Evolutionary conservation across 257 asterid species (phyloP).

Genomic region (Solanum corneliomulleri): DNA sequence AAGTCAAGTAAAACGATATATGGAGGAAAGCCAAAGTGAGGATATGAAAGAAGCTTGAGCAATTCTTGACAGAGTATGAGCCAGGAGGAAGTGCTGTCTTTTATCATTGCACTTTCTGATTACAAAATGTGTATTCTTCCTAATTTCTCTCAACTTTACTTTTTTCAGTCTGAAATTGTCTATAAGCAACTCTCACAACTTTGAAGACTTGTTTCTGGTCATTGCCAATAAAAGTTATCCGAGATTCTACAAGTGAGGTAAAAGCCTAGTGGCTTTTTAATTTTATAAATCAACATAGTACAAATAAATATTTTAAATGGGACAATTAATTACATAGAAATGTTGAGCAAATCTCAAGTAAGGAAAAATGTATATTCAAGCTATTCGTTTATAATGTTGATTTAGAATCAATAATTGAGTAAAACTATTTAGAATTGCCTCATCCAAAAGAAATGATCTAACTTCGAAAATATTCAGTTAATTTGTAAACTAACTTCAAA

Average conservation of each 20-base stretch:
- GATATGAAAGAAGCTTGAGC: slow-evolving; percentile 2
- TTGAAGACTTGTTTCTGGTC: not conserved
- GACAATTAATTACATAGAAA: not conserved
- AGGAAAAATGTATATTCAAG: not conserved
- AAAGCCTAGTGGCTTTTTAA: not conserved
- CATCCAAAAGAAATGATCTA: not conserved
- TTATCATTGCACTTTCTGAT: not conserved
- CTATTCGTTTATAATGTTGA: not conserved
- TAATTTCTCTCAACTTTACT: not conserved
- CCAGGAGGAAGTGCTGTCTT: not conserved
- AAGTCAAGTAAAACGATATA: slow-evolving; percentile 16
- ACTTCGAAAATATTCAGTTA: not conserved
- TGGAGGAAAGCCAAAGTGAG: slow-evolving; percentile 5
- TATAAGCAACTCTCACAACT: not conserved
- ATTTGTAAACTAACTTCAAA: not conserved
- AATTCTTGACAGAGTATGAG: not conserved
- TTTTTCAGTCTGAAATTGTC: not conserved
- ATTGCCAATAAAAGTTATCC: not conserved
- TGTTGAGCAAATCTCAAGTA: not conserved
- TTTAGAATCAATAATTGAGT: not conserved
- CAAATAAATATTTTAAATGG: not conserved
- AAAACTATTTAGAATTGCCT: not conserved
- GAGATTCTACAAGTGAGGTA: not conserved
- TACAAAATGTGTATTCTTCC: not conserved
- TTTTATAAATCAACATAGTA: not conserved